Base-by-base conservation (phyloP, 768 basidiomycete species). In the Suillus americanus region DNA sequence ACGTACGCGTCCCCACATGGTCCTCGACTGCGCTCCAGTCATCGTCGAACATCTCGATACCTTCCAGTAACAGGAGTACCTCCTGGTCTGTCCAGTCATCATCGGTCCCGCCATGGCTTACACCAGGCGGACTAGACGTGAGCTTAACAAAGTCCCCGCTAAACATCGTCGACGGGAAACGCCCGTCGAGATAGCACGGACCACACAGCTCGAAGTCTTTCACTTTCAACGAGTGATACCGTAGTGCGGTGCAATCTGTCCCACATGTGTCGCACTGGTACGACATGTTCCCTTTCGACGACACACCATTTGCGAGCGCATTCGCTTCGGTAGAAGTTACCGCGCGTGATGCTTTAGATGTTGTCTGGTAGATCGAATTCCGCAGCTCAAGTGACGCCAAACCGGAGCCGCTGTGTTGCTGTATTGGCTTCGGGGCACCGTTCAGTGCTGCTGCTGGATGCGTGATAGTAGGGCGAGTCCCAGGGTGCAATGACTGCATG, bases 21-120 rank as follows among this genome's bases (percentile, higher is more conserved):
- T 95, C 92, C 68, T 96, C 91, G 67, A 99, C 89, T 57, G 87
- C 85, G 25, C 88, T 87, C 97, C 97, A 99, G 72, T 98, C 97
- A 71, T 99, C 97, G 68, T 97, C 95, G 75, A 89, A 94, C 94
- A 99, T 97, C 78, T 99, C 97, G 50, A 99, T 86, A 18, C 90
- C 97, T 75, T 99, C 97, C n/a, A 99, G 83, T 5, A 99, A 81
- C 9, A 92, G 78, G 12, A 99, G 77, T 23, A 90, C 83, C 76
- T 99, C 97, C 73, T 95, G 91, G 73, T 97, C 96, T 2, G 87
- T 83, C 97, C 97, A 99, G 65, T 83, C 82, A 62, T 90, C 87
- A 62, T 88, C 89, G 35, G 82, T 83, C 14, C 76, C 78, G 37
- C 82, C 74, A 23, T 76, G 74, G 7, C 76, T 71, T 6, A 76